phyloP scores from a whole-genome alignment of 768 basidiomycete species.

The Flagelloscypha sp. region DNA sequence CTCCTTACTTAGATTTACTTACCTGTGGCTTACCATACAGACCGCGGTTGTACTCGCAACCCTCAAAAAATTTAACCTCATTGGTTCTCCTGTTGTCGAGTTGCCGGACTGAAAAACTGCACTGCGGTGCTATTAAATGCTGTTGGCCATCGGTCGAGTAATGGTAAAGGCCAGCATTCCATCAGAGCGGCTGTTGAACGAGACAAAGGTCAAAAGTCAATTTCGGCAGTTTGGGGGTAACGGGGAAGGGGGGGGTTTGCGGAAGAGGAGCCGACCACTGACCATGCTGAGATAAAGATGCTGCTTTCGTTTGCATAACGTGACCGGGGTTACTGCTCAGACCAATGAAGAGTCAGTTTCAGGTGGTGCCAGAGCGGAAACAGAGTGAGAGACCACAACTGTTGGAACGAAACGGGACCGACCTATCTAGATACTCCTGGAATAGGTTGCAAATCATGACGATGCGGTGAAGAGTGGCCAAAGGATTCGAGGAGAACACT shows the following conservation, averaged over 20 bases:
- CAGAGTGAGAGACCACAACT: conserved; percentile 1
- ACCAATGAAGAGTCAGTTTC: conserved; percentile 9
- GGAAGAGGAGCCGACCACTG: conserved; percentile 20
- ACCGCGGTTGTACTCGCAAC: conserved; percentile 2
- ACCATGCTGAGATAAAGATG: conserved; percentile 50
- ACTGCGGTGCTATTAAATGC: conserved; percentile 64
- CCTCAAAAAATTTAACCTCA: conserved; percentile 10
- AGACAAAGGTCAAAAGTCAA: conserved; percentile 5
- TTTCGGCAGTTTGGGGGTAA: conserved; percentile 4
- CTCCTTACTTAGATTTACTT: conserved; percentile 5
- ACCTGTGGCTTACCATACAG: conserved; percentile 1
- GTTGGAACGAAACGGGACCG: conserved; percentile 15
- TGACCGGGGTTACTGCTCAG: conserved; percentile 41
- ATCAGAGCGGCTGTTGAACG: conserved; percentile 39
- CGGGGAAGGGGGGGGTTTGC: conserved; percentile 5
- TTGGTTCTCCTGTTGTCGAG: conserved; percentile 17
- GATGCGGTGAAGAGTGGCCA: conserved; percentile 33
- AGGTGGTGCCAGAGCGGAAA: too few relatives aligned
- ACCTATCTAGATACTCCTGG: conserved; percentile 63
- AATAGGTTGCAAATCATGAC: conserved; percentile 62
- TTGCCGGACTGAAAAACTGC: conserved; percentile 33
- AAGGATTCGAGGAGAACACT: conserved; percentile 51
- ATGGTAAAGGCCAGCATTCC: conserved; percentile 39
- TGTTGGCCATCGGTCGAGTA: conserved; percentile 39
- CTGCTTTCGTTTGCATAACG: conserved; percentile 41